These are phyloP conservation scores for Tetrapisispora taiwanensis DNA, from an alignment of 805 yeast genomes.

Conservation along the genomic window DNA sequence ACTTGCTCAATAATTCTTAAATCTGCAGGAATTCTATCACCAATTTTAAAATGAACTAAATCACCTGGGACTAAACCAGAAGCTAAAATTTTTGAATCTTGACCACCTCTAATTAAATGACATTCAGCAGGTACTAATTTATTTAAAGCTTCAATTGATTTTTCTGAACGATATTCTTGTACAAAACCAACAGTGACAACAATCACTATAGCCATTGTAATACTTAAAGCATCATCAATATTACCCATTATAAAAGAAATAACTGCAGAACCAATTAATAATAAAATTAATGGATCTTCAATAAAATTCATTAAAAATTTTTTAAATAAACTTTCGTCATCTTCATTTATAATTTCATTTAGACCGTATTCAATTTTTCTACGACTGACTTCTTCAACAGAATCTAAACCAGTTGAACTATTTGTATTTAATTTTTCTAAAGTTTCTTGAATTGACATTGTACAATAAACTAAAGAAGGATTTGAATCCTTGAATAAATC, in stretches of 20 bases:
- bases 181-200: slow-evolving; percentile 96
- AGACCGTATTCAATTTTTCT: slow-evolving; percentile 69
- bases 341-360: slow-evolving; percentile 70
- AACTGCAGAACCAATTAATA: slow-evolving; percentile 82
- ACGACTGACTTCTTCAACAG: slow-evolving; percentile 58
- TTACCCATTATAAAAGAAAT: slow-evolving; percentile 91
- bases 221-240: slow-evolving; percentile 89
- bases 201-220: slow-evolving; percentile 81
- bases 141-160: slow-evolving; percentile 85
- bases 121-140: slow-evolving; percentile 96
- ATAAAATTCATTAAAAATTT: slow-evolving; percentile 74
- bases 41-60: slow-evolving; percentile 76
- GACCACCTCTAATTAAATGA: slow-evolving; percentile 74
- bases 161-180: slow-evolving; percentile 92
- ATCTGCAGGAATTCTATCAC: slow-evolving; percentile 96
- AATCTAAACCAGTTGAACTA: slow-evolving; percentile 46
- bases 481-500: slow-evolving; percentile 28
- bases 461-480: slow-evolving; percentile 59
- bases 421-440: slow-evolving; percentile 54
- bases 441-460: slow-evolving; percentile 56
- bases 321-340: slow-evolving; percentile 58
- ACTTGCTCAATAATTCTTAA: slow-evolving; percentile 68
- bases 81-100: slow-evolving; percentile 74
- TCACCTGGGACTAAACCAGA: slow-evolving; percentile 92
- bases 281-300: slow-evolving; percentile 81